These are phyloP conservation scores for Didymella pinodella DNA, from an alignment of 2,329 filamentous ascomycete species.

Conservation along the genomic window DNA sequence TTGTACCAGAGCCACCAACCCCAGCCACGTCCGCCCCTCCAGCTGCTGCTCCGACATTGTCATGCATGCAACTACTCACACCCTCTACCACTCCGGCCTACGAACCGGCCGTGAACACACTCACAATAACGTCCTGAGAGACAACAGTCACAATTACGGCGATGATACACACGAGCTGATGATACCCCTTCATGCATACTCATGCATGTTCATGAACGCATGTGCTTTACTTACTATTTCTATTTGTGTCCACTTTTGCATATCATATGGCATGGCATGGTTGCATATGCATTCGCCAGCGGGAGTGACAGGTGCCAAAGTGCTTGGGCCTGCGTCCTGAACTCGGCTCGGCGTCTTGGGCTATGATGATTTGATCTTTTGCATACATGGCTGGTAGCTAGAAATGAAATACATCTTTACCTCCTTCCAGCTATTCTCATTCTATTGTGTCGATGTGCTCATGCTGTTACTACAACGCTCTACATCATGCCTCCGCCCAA, in stretches of 20 bases:
- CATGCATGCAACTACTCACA: constrained; percentile 13
- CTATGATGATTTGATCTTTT: constrained; percentile 17
- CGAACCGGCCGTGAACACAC: constrained; percentile 5
- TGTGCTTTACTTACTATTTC: constrained; percentile 13
- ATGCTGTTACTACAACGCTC: not conserved
- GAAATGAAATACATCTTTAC: constrained; percentile 13
- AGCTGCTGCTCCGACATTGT: constrained; percentile 3
- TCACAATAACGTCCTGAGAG: constrained; percentile 11
- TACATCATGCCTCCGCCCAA: too few relatives aligned
- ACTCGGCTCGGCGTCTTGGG: constrained; percentile 39
- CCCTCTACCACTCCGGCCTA: constrained; percentile 19
- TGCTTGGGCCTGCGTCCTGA: constrained; percentile 46
- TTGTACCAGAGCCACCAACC: not conserved
- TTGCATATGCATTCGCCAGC: constrained; percentile 40
- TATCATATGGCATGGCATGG: constrained; percentile 33
- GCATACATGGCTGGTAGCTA: constrained; percentile 12
- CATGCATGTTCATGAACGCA: constrained; percentile 14
- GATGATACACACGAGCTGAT: constrained; percentile 31
- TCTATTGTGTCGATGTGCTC: not conserved
- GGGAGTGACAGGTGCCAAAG: constrained; percentile 46
- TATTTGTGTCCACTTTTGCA: constrained; percentile 31
- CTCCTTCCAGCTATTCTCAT: not conserved
- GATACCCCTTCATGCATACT: constrained; percentile 35
- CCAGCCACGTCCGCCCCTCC: not conserved
- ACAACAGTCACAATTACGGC: constrained; percentile 6